phyloP scores from a whole-genome alignment of 371 early-diverging fungal species.

The Mortierella sp. region DNA sequence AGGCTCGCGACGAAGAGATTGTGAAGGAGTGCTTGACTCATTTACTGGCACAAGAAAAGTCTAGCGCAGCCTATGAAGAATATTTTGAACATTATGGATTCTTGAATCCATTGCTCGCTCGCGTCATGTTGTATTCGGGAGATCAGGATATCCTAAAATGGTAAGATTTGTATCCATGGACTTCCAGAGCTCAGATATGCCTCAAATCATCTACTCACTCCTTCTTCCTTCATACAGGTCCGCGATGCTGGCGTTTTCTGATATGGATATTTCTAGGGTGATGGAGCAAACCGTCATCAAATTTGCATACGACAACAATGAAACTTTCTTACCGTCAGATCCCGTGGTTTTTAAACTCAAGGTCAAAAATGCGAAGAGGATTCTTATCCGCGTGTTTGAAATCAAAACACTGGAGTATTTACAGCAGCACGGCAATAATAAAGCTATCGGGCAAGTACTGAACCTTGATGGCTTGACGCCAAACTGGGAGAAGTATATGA shows the following conservation, averaged over 20 bases:
- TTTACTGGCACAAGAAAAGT: conserved; percentile 23
- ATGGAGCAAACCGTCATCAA: conserved; percentile 36
- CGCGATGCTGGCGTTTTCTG: background rate
- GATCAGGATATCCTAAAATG: conserved; percentile 33
- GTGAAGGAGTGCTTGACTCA: conserved; percentile 26
- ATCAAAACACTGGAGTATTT: conserved; percentile 55
- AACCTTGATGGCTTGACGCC: conserved; percentile 48
- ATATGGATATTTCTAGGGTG: conserved; percentile 9
- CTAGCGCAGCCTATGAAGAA: conserved; percentile 11
- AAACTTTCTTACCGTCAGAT: conserved; percentile 44
- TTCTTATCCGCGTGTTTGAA: conserved; percentile 48
- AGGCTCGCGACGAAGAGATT: conserved; percentile 20
- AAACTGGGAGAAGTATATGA: conserved; percentile 42
- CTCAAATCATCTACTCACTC: no score
- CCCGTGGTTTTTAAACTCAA: conserved; percentile 40
- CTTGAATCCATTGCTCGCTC: conserved; percentile 21
- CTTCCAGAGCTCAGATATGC: background rate
- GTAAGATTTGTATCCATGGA: conserved; percentile 7
- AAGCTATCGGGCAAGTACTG: conserved; percentile 22
- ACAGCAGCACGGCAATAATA: conserved; percentile 17
- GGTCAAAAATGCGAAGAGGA: conserved; percentile 42
- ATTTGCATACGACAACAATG: conserved; percentile 28
- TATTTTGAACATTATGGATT: conserved; percentile 32
- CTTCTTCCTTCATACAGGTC: conserved; percentile 24
- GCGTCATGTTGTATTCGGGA: conserved; percentile 35